phyloP scores from a whole-genome alignment of 345 rosid species.

The Heritiera littoralis region DNA sequence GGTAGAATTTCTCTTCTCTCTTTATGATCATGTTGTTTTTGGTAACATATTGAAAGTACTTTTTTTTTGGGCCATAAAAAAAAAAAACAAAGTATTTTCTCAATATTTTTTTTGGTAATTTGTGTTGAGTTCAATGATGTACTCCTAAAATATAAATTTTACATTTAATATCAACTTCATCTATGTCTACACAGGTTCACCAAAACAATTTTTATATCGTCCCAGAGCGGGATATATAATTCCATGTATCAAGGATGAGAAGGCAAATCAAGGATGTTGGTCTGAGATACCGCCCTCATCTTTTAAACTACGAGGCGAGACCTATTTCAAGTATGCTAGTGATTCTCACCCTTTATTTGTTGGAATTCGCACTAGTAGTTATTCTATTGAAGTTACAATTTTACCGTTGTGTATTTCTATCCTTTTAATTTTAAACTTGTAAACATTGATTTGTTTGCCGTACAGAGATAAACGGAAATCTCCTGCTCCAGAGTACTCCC shows the following conservation, averaged over 20 bases:
- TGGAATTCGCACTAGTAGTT: slow-evolving; percentile 1
- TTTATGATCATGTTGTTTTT: not conserved
- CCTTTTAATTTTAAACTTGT: not conserved
- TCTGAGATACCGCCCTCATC: slow-evolving; percentile 67
- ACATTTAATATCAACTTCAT: not conserved
- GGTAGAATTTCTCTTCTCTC: not conserved
- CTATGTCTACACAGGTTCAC: slow-evolving; percentile 43
- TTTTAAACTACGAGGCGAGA: slow-evolving; percentile 64
- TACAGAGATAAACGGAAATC: slow-evolving; percentile 85
- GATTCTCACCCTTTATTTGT: slow-evolving; percentile 10
- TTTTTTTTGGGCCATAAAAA: too few relatives aligned
- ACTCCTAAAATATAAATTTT: not conserved
- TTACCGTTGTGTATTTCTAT: not conserved
- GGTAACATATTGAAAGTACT: too few relatives aligned
- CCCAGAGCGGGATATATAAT: slow-evolving; percentile 61
- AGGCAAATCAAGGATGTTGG: slow-evolving; percentile 54
- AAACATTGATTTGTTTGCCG: slow-evolving; percentile 5
- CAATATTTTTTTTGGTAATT: not conserved
- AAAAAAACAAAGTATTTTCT: too few relatives aligned
- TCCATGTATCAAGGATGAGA: slow-evolving; percentile 50
- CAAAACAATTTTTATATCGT: slow-evolving; percentile 57
- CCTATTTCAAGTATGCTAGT: slow-evolving; percentile 62
- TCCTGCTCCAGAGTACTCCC: slow-evolving; percentile 60
- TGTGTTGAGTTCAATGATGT: not conserved
- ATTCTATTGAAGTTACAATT: not conserved